phyloP scores from a whole-genome alignment of 257 asterid species.

The Eucommia ulmoides region DNA sequence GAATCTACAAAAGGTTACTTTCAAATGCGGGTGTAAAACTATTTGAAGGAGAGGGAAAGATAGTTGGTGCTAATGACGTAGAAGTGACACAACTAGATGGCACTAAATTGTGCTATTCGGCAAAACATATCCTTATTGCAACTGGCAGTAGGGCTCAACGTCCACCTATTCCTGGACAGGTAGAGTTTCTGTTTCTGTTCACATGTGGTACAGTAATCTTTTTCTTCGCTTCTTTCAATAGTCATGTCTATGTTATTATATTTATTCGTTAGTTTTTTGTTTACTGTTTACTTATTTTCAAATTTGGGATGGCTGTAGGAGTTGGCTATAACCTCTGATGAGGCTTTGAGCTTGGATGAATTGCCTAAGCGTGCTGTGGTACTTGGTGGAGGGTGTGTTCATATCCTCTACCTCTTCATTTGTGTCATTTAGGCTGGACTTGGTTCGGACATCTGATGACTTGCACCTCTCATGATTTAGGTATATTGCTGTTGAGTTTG shows the following conservation, averaged over 20 bases:
- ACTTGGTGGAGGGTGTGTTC: conserved; percentile 83
- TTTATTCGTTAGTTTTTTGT: too few species aligned
- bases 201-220: too few species aligned
- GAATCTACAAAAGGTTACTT: conserved; percentile 81
- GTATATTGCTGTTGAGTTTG: conserved; percentile 98
- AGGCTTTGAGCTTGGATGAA: conserved; percentile 97
- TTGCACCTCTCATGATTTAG: conserved; percentile 19
- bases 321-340: conserved; percentile 93
- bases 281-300: too few species aligned
- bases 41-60: conserved; percentile 95
- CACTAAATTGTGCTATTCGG: conserved; percentile 74
- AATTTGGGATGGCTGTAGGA: conserved; percentile 43
- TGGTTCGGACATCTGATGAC: conserved; percentile 9
- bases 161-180: conserved; percentile 79
- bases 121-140: conserved; percentile 81
- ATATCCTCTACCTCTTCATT: conserved; percentile 5
- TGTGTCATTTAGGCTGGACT: conserved; percentile 4
- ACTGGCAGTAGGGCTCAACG: conserved; percentile 95
- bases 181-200: conserved; percentile 14
- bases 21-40: conserved; percentile 85
- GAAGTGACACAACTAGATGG: conserved; percentile 89
- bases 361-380: conserved; percentile 79
- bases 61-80: conserved; percentile 87
- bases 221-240: too few species aligned
- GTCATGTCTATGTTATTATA: too few species aligned